A percentile compares a stretch with the other conserved stretches of the same genome.
Evolutionary conservation across 768 basidiomycete species (phyloP).

Genomic region (Termitomyces sp.): DNA sequence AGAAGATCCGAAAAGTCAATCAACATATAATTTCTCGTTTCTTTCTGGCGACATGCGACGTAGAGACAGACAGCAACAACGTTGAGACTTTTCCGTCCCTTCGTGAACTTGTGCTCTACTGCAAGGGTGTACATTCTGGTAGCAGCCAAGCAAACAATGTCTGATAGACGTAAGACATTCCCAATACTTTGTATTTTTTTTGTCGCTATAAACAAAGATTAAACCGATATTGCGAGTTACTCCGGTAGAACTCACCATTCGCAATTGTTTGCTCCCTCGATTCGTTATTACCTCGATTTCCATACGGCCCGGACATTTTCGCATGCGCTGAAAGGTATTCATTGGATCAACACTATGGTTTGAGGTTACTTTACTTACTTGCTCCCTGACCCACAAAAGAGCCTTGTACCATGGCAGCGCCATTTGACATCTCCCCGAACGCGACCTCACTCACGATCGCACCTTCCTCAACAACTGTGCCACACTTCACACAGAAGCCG

Average conservation of each 20-base stretch:
- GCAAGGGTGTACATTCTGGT: constrained; percentile 89
- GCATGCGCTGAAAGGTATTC: constrained; percentile 57
- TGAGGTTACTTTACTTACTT: constrained; percentile 45
- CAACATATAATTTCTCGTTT: constrained; percentile 92
- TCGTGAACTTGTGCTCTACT: constrained; percentile 90
- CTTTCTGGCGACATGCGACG: constrained; percentile 86
- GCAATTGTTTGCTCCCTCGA: constrained; percentile 89
- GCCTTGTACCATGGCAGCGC: constrained; percentile 94
- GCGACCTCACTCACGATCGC: constrained; percentile 90
- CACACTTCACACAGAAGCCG: constrained; percentile 81
- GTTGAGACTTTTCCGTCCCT: constrained; percentile 87
- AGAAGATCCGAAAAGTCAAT: constrained; percentile 98
- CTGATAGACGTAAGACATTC: constrained; percentile 69
- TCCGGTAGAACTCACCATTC: constrained; percentile 53
- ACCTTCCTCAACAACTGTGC: constrained; percentile 89
- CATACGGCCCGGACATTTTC: constrained; percentile 76
- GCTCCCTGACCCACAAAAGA: constrained; percentile 88
- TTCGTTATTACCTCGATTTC: constrained; percentile 72
- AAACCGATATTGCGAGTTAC: not conserved
- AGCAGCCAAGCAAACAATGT: constrained; percentile 75
- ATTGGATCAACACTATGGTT: constrained; percentile 13
- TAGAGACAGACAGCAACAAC: constrained; percentile 97
- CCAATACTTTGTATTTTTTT: constrained; percentile 82
- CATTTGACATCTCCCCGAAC: constrained; percentile 90
- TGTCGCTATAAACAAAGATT: constrained; percentile 45